phyloP scores from a whole-genome alignment of 2,329 filamentous ascomycete genomes.

The Fusarium phyllophilum region DNA sequence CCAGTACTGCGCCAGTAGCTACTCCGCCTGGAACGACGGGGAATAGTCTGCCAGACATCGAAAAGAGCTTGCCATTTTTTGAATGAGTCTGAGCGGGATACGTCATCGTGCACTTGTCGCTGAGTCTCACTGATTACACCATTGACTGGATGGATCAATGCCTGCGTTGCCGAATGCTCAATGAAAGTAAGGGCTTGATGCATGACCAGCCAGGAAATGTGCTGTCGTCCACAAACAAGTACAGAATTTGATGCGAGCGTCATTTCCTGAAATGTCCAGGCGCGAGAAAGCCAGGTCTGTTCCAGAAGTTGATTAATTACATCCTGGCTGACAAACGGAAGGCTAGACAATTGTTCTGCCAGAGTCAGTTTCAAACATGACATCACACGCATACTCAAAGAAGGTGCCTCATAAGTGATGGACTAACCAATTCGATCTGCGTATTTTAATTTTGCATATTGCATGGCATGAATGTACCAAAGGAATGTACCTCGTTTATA shows the following conservation, averaged over 20 bases:
- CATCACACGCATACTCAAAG: fast-evolving
- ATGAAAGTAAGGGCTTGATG: background rate
- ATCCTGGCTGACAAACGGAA: background rate
- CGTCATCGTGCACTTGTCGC: fast-evolving
- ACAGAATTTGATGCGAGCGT: background rate
- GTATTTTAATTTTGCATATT: fast-evolving
- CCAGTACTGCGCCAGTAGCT: fast-evolving
- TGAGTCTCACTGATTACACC: fast-evolving
- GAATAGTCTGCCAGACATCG: background rate
- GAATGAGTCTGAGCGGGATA: background rate
- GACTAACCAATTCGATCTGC: background rate
- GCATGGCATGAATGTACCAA: fast-evolving
- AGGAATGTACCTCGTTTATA: fast-evolving
- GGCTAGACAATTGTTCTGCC: background rate
- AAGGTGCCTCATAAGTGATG: fast-evolving
- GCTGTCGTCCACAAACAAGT: background rate
- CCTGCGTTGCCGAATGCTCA: background rate
- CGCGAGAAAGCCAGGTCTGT: background rate
- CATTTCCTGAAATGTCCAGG: background rate
- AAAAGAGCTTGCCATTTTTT: background rate
- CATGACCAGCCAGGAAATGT: background rate
- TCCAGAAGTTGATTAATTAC: fast-evolving
- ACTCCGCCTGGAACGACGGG: background rate
- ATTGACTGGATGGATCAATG: background rate
- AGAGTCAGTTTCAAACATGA: fast-evolving